Evolutionary conservation across 78 protist genomes (phyloP), one percentile per base, ranked within the genome.

Genomic region (Dictyostelium discoideum): DNA sequence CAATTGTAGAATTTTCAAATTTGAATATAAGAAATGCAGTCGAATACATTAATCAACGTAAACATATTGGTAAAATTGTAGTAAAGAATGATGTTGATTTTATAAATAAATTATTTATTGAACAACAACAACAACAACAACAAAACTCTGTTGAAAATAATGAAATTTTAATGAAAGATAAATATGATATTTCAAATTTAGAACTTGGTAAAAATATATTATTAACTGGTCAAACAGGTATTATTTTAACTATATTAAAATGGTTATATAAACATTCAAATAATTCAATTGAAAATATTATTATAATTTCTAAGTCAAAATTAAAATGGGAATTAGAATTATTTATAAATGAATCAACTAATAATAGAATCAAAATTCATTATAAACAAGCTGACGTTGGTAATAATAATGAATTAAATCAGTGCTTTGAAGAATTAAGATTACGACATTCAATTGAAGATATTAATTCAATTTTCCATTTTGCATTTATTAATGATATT

Each of bases 391-490:
- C 0, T 42, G 84, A 78, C 46, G 44, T 78, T 78, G 22, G 32
- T 3, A 42, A 78, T 46, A 20, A 10, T 44, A 20, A 78, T 8
- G 10, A 8, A 11, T 29, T 73, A 3, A 9, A 65, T 22, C 46
- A 65, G 22, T 65, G 13, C 8, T 18, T 65, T 65, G 8, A 22
- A 74, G 29, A 60, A 48, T 8, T 22, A 77, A 63, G 14, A 57
- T 5, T 2, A 7, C 5, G 2, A 79, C 11, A 37, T 60, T 40
- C 24, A 16, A 63, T 42, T 5, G 7, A 42, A 5, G 46, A 79
- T 11, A 87, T 94, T 24, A 40, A 87, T 1, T 74, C 89, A 3
- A 11, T 94, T 32, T 77, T 86, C 72, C 94, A 88, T 39, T 72
- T 92, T 39, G 93, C 97, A 40, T 8, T 40, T 20, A 20, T 42